These are phyloP conservation scores for Blumeria hordei DNA, from an alignment of 2,329 filamentous ascomycete species.

Conservation along the genomic window DNA sequence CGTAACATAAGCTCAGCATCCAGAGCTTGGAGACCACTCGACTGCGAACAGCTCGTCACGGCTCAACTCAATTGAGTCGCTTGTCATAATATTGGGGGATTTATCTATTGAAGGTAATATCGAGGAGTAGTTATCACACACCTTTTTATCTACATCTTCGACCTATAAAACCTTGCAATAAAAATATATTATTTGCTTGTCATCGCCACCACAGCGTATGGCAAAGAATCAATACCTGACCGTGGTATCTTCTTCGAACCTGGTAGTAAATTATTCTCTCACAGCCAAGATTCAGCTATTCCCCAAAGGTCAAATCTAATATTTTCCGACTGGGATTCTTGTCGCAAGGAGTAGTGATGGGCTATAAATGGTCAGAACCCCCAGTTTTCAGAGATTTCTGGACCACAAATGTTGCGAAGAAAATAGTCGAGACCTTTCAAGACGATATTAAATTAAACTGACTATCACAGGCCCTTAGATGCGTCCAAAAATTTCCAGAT, in stretches of 20 bases:
- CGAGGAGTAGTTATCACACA: no score
- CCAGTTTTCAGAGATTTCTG: background rate
- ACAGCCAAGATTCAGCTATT: background rate
- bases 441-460: background rate
- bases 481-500: background rate
- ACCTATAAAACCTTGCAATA: no score
- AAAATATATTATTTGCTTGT: no score
- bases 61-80: no score
- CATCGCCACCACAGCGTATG: no score
- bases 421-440: background rate
- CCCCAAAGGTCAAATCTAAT: background rate
- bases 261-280: background rate
- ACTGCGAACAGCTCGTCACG: no score
- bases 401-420: background rate
- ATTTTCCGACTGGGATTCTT: background rate
- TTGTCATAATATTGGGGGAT: no score
- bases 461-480: background rate
- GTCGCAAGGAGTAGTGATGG: background rate
- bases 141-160: no score
- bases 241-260: background rate
- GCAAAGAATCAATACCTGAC: background rate
- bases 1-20: no score
- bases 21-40: no score
- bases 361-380: background rate
- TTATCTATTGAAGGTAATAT: no score